Percentiles rank a stretch among this genome's conserved stretches.
Evolutionary conservation across 768 basidiomycete species (phyloP).

Genomic region (Amanita inopinata): DNA sequence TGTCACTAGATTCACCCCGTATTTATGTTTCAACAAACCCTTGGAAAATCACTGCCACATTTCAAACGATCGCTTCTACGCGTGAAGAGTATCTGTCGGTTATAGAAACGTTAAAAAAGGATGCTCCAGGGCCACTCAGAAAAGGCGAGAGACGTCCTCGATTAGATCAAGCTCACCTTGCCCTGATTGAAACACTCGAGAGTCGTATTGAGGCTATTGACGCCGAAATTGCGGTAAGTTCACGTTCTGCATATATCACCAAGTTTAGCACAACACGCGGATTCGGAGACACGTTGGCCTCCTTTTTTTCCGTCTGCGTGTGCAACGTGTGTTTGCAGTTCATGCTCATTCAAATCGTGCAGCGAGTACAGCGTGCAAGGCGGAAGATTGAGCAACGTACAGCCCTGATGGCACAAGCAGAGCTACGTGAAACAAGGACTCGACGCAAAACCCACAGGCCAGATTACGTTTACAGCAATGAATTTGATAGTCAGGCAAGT

Average conservation of each 20-base stretch:
- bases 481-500: slow-evolving; percentile 57
- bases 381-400: slow-evolving; percentile 63
- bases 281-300: slow-evolving; percentile 3
- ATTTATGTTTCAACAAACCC: slow-evolving; percentile 81
- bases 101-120: slow-evolving; percentile 50
- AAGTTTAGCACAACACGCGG: slow-evolving; percentile 8
- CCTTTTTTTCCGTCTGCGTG: slow-evolving; percentile 3
- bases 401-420: slow-evolving; percentile 60
- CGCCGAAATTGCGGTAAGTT: slow-evolving; percentile 60
- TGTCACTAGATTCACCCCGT: slow-evolving; percentile 66
- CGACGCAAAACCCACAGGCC: slow-evolving; percentile 62
- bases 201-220: slow-evolving; percentile 57
- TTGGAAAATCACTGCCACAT: slow-evolving; percentile 79
- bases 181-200: slow-evolving; percentile 54
- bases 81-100: slow-evolving; percentile 62
- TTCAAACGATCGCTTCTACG: slow-evolving; percentile 62
- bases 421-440: slow-evolving; percentile 72
- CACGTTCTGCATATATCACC: slow-evolving; percentile 10
- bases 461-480: slow-evolving; percentile 73
- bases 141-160: slow-evolving; percentile 43
- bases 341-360: slow-evolving; percentile 9
- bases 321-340: slow-evolving; percentile 1
- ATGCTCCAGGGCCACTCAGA: slow-evolving; percentile 34
- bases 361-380: slow-evolving; percentile 66
- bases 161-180: slow-evolving; percentile 49